Conservation (phyloP, 1,284 basidiomycete genomes). For the Trametes polyzona region DNA sequence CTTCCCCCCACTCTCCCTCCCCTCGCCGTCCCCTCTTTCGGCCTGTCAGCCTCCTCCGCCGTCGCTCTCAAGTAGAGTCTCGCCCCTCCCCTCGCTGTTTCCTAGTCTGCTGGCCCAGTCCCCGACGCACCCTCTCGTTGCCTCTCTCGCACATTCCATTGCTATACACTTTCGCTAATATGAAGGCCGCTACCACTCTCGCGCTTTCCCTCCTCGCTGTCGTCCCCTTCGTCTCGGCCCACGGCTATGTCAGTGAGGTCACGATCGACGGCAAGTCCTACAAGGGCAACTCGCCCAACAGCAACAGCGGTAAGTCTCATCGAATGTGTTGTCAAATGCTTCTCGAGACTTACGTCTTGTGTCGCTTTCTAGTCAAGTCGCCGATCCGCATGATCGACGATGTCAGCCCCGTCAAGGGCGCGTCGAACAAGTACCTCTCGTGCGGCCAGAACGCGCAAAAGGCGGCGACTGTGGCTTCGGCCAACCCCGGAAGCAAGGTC, state of each 20-base stretch:
- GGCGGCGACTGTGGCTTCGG: slow-evolving; percentile 41
- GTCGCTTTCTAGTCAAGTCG: slow-evolving; percentile 36
- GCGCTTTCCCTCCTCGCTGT: slow-evolving; percentile 27
- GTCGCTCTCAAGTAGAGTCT: background rate
- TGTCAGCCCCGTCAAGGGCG: slow-evolving; percentile 46
- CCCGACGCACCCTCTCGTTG: background rate
- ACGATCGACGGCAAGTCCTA: slow-evolving; percentile 59
- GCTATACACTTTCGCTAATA: slow-evolving; percentile 2
- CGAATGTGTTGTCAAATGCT: slow-evolving; percentile 45
- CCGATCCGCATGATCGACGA: slow-evolving; percentile 34
- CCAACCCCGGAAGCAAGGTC: slow-evolving; percentile 43
- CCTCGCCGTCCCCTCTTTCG: background rate
- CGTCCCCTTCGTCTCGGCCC: slow-evolving; percentile 48
- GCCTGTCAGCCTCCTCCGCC: slow-evolving; percentile 8
- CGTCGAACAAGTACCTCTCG: slow-evolving; percentile 41
- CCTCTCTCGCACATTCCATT: background rate
- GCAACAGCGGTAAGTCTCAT: slow-evolving; percentile 27
- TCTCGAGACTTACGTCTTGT: slow-evolving; percentile 43
- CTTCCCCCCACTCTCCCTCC: background rate
- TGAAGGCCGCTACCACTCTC: slow-evolving; percentile 23
- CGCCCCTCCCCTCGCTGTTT: background rate
- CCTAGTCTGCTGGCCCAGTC: slow-evolving; percentile 19
- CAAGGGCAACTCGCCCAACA: slow-evolving; percentile 55
- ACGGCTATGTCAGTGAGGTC: slow-evolving; percentile 60
- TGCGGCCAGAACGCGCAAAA: slow-evolving; percentile 47